Evolutionary conservation across 768 basidiomycete genomes (phyloP).

Genomic region (Chiua virens): DNA sequence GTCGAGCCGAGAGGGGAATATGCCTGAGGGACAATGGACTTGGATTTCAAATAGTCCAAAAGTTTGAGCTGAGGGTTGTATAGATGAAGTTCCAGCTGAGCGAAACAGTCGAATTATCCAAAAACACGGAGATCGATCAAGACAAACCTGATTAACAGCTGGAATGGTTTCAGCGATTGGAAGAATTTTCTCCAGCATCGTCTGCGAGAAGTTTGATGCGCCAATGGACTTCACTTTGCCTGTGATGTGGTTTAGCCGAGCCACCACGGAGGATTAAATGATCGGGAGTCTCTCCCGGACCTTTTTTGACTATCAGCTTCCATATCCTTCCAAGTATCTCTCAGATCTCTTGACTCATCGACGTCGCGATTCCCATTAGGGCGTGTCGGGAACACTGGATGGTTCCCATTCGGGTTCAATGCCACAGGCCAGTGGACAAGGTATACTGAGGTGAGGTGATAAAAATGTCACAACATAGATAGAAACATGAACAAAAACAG

Average conservation of each 20-base stretch:
- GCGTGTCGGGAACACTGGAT: constrained; percentile 55
- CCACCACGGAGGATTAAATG: constrained; percentile 4
- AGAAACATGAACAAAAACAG: neutral
- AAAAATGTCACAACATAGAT: neutral
- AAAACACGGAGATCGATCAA: neutral
- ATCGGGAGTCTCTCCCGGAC: constrained; percentile 27
- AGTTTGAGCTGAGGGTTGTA: constrained; percentile 77
- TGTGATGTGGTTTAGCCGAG: constrained; percentile 23
- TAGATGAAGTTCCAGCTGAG: constrained; percentile 68
- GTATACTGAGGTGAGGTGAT: constrained; percentile 42
- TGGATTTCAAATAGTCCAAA: constrained; percentile 56
- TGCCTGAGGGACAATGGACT: constrained; percentile 71
- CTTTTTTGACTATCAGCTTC: constrained; percentile 68
- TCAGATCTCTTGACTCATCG: constrained; percentile 62
- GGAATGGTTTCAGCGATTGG: constrained; percentile 66
- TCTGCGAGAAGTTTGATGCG: constrained; percentile 73
- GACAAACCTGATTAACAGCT: constrained; percentile 66
- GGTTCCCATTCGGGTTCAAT: constrained; percentile 66
- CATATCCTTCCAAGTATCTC: constrained; percentile 84
- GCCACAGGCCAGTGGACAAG: constrained; percentile 84
- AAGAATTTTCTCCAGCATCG: constrained; percentile 67
- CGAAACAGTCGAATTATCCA: neutral
- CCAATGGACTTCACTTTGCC: constrained; percentile 70
- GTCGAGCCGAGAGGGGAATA: constrained; percentile 81
- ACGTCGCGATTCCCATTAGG: constrained; percentile 68